These are phyloP conservation scores for Penicillium sp. DNA, from an alignment of 2,329 filamentous ascomycete genomes.

Conservation along the genomic window DNA sequence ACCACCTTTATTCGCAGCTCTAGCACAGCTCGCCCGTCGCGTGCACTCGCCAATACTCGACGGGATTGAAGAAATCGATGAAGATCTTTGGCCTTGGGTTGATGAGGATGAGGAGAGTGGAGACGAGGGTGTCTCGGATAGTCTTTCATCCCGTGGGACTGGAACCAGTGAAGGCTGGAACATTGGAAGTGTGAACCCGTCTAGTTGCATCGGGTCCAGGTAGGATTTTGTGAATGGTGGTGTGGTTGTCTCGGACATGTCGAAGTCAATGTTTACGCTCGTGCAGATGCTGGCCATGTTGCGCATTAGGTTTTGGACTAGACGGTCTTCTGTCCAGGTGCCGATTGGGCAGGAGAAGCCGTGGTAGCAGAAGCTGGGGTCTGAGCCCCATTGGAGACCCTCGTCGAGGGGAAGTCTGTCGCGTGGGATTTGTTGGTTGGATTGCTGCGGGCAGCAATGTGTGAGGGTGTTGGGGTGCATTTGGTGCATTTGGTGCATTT, in stretches of 20 bases:
- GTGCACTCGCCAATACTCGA: not conserved
- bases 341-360: constrained; percentile 23
- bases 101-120: not conserved
- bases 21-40: constrained; percentile 3
- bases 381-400: constrained; percentile 24
- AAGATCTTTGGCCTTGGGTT: not conserved
- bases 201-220: not conserved
- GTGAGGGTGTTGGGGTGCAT: not conserved
- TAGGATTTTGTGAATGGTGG: not conserved
- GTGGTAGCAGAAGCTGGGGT: constrained; percentile 24
- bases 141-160: not conserved
- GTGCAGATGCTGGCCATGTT: constrained; percentile 18
- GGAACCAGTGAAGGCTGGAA: not conserved
- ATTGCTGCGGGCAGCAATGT: constrained; percentile 4
- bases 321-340: constrained; percentile 22
- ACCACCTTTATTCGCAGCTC: not conserved
- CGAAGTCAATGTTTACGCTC: constrained; percentile 12
- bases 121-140: not conserved
- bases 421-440: constrained; percentile 2
- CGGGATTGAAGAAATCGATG: not conserved
- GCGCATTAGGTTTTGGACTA: constrained; percentile 21
- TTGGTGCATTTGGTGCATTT: not conserved
- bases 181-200: constrained; percentile 5
- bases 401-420: constrained; percentile 8
- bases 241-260: not conserved